These are phyloP conservation scores for Geum urbanum DNA, from an alignment of 306 rosid genomes.

Conservation along the genomic window DNA sequence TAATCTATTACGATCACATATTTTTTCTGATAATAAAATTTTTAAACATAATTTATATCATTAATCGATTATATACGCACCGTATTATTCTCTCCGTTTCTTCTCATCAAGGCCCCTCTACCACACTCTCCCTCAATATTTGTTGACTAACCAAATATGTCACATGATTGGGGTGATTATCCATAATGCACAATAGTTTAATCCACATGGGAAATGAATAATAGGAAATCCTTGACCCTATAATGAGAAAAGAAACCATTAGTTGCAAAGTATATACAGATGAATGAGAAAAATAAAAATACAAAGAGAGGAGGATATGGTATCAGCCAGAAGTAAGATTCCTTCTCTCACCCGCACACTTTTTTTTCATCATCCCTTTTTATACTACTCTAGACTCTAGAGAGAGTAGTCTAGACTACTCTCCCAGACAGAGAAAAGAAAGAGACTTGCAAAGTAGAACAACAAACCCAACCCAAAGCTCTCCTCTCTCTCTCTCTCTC, in stretches of 20 bases:
- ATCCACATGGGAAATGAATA: not conserved
- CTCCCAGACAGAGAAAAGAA: conserved; percentile 29
- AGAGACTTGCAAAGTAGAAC: conserved; percentile 21
- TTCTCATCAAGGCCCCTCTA: not conserved
- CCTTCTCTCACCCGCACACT: not conserved
- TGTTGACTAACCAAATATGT: not conserved
- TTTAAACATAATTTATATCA: fast-evolving
- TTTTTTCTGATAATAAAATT: fast-evolving
- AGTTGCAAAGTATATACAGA: not conserved
- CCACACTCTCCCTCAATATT: not conserved
- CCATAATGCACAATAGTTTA: not conserved
- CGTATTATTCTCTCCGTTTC: not conserved
- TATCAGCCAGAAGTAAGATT: not conserved
- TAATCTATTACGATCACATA: not conserved
- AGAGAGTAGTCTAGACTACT: not conserved
- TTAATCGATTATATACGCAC: fast-evolving
- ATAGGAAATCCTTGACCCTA: conserved; percentile 1
- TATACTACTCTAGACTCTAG: not conserved
- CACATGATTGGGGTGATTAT: conserved; percentile 7
- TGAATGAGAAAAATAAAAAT: not conserved
- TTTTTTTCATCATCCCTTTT: not conserved
- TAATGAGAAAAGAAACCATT: not conserved
- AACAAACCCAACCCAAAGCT: conserved; percentile 20
- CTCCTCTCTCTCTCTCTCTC: conserved; percentile 6
- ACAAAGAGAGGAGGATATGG: not conserved